phyloP scores from a whole-genome alignment of 495 filamentous ascomycete species.

The Pyrenula aspistea region DNA sequence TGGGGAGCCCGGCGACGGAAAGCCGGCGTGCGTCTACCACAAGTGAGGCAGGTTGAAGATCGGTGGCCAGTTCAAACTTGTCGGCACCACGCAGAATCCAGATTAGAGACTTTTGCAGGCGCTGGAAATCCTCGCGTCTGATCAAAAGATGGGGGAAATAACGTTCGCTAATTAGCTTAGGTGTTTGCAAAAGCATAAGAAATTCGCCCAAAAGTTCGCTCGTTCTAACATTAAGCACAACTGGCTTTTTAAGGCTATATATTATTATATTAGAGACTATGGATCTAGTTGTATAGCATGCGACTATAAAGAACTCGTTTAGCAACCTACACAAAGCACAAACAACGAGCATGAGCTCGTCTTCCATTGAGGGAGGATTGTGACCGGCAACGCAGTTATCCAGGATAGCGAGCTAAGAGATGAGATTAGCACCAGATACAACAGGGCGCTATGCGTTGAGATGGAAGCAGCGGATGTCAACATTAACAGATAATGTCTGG shows the following conservation, averaged over 20 bases:
- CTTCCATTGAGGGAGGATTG: background rate
- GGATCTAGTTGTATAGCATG: background rate
- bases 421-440: background rate
- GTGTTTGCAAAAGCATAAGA: too few relatives aligned
- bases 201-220: too few relatives aligned
- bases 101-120: background rate
- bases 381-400: background rate
- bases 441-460: too few relatives aligned
- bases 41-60: constrained; percentile 20
- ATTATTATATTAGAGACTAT: background rate
- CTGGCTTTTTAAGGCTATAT: background rate
- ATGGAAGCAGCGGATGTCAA: background rate
- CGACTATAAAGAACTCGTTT: background rate
- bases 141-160: background rate
- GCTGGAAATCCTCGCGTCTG: background rate
- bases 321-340: background rate
- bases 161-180: background rate
- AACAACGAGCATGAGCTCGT: background rate
- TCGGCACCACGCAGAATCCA: background rate
- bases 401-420: background rate
- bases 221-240: too few relatives aligned
- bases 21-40: constrained; percentile 27
- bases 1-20: constrained; percentile 12
- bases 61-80: background rate
- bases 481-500: background rate